Evolutionary conservation across 129 eudicot species (phyloP), one percentile per base, ranked within the genome.

Genomic region (sunflower (Helianthus annuus)): DNA sequence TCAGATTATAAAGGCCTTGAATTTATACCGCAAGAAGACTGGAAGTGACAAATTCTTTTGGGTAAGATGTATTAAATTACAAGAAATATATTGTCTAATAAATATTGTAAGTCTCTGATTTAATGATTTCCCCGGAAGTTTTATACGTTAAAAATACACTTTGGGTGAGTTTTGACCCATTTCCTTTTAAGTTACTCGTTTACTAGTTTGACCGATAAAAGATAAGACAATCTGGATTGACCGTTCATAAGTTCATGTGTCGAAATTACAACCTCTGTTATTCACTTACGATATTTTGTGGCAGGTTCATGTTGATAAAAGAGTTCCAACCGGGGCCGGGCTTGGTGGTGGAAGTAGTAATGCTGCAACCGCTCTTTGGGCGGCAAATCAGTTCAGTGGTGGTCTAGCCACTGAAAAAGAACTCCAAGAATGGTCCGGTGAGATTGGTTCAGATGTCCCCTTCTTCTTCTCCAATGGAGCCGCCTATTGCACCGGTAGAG

Each of bases 311-410:
- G 94, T 90, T 64, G 96, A 90, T 76, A 95, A 95, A 85, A 90
- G 81, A 83, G 99, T 95, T 81, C 99, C 97, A 39, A 95, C 99
- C 7, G 99, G 99, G 52, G 97, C 97, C 16, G 99, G 99, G 55
- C 93, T 95, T 63, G 99, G 99, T 7, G 97, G 99, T 29, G 97
- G 99, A 58, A 95, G 99, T 80, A 88, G 99, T 78, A 95, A 95
- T 78, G 99, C 97, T 57, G 99, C 97, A 36, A 95, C 99, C n/a
- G 91, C 99, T 70, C 76, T 95, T 44, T 95, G 99, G 99, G 99
- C 99, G n/a, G 96, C 94, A 80, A 95, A 95, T 79, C 99, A 86
- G 39, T 95, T 95, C 71, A 88, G 85, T 76, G 96, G 97, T 73
- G 55, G 94, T 68, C 64, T 95, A 78, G 99, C 96, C 36, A 76